Percentiles rank a stretch among this genome's conserved stretches.
Evolutionary conservation across 345 rosid genomes (phyloP).

Genomic region (Lumnitzera racemosa): DNA sequence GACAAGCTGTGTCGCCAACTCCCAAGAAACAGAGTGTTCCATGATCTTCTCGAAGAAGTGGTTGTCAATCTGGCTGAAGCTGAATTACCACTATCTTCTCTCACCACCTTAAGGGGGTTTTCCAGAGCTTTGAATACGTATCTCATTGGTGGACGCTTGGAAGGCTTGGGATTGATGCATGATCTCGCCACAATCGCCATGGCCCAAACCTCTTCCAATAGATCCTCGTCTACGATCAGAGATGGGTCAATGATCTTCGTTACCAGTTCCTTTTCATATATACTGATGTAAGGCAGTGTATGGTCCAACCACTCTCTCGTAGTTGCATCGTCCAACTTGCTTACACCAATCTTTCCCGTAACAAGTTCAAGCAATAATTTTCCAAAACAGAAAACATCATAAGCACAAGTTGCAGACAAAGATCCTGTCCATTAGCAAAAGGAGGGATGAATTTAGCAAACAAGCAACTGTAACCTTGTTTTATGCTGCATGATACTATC

Average conservation of each 20-base stretch:
- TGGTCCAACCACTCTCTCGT: slow-evolving; percentile 53
- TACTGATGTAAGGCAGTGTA: slow-evolving; percentile 47
- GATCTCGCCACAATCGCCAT: slow-evolving; percentile 90
- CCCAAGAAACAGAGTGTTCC: slow-evolving; percentile 65
- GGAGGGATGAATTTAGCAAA: slow-evolving; percentile 8
- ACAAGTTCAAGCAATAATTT: slow-evolving; percentile 75
- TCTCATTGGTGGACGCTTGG: slow-evolving; percentile 74
- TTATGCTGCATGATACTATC: no score
- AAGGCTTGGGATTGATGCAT: slow-evolving; percentile 81
- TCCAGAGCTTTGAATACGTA: slow-evolving; percentile 83
- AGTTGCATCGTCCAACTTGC: slow-evolving; percentile 50
- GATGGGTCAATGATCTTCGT: slow-evolving; percentile 76
- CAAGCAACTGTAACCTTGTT: background rate
- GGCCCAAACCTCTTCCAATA: slow-evolving; percentile 97
- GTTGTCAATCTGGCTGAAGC: slow-evolving; percentile 66
- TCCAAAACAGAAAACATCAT: slow-evolving; percentile 92
- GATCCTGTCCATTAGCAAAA: slow-evolving; percentile 34
- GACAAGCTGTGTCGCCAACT: slow-evolving; percentile 79
- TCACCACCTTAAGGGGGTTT: slow-evolving; percentile 83
- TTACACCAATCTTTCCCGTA: slow-evolving; percentile 83
- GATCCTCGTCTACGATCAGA: slow-evolving; percentile 78
- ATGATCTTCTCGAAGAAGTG: slow-evolving; percentile 61
- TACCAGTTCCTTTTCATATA: slow-evolving; percentile 62
- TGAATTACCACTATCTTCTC: slow-evolving; percentile 57
- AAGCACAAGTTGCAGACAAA: slow-evolving; percentile 41